Base-by-base conservation (phyloP, 306 rosid genomes). In the Quercus aquifolioides region DNA sequence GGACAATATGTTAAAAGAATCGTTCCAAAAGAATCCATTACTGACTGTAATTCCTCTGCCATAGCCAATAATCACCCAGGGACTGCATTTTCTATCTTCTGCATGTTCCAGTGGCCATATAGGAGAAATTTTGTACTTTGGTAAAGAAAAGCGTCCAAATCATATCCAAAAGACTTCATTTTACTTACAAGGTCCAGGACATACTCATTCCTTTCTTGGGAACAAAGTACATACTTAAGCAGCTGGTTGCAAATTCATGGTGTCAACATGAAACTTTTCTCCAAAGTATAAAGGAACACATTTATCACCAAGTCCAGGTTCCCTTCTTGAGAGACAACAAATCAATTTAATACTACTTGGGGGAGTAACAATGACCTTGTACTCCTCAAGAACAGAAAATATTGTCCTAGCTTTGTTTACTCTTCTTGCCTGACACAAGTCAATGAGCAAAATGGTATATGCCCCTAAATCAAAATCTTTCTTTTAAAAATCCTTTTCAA, bases 271-370 rank as follows among this genome's bases (percentile, higher is more conserved):
- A 85, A 82, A 65, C 93, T 89, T 78, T 75, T 84, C 80, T 88
- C 97, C 69, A 89, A 67, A 20, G 91, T 46, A 76, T 92, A 94
- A 72, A 74, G 86, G 74, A 91, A 94, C 57, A 91, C 84, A 60
- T 84, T 67, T 51, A 80, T 63, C 23, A 94, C 98, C n/a, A 83
- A 73, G 68, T 84, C 86, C 76, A 92, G 81, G 68, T 73, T 82
- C 56, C 80, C 70, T 78, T 60, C 74, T 26, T 2, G 31, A 89
- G 51, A 94, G 92, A 77, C 81, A 82, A 55, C 28, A 6, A 60
- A 94, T 92, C 90, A 94, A 84, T 79, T 84, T 65, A 74, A 78
- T 93, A 85, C 97, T 91, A 75, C 97, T 89, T 74, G 97, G 78
- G 77, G 91, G 86, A 70, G 85, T 88, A 76, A 88, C 84, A 75